Base-by-base conservation (phyloP, 169 alveolate species). In the Condylostoma magnum region DNA sequence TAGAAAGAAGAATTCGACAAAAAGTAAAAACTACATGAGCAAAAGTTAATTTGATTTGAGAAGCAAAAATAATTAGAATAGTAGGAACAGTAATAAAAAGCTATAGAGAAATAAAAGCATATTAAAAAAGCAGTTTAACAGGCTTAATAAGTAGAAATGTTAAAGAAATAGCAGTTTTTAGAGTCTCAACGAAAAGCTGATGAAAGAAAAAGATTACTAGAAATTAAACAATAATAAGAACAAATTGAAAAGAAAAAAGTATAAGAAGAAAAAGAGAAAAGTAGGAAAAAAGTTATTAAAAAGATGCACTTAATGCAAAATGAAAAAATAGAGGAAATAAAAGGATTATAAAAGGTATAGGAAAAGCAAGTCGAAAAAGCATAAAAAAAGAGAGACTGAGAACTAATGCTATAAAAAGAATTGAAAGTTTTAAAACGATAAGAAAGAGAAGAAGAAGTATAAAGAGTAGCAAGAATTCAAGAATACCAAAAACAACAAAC, bases 361-460 rank as follows among this genome's bases (percentile, higher is more conserved):
- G 93, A 86, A 31, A 53, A 65, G 38, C 44, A 69, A 30, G 44
- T 86, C 4, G 18, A 72, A 30, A 77, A 76, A 55, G 77, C 75
- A 8, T 25, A 68, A 43, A 25, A 30, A 1, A 60, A 65, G 41
- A 75, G 76, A 73, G 71, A 69, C 3, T 22, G 68, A 44, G 66
- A 76, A 47, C 6, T 82, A 3, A 66, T 50, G 37, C 56, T 76
- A 15, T 82, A 79, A 67, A 57, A 79, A 53, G 86, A 86, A 50
- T 43, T 58, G 50, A 84, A 79, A 20, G 52, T 60, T 33, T 37
- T 86, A 25, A 86, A 86, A 57, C 54, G 90, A 68, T 33, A 46
- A 15, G 93, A 86, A 6, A 80, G 78, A 76, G 52, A 47, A 57
- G 90, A 86, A 44, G 77, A 73, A 44, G 93, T 86, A 12, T 70